A percentile compares a stretch with the other conserved stretches of the same genome.
phyloP scores from a whole-genome alignment of 2,329 filamentous ascomycete genomes.

The Penicillium sclerotiorum region DNA sequence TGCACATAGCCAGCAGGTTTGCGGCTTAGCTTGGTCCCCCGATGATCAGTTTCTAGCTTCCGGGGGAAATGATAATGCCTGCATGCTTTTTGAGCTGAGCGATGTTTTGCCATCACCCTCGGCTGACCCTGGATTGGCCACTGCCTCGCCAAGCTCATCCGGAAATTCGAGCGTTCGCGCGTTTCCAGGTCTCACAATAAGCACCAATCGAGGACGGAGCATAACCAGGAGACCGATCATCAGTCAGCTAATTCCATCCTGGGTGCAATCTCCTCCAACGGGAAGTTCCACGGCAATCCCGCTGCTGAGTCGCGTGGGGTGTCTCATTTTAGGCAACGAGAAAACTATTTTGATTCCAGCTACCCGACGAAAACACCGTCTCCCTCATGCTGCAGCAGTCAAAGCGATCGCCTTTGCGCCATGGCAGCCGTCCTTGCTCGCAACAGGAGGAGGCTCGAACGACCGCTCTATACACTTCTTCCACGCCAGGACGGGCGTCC shows the following conservation, averaged over 20 bases:
- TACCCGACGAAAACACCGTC: slow-evolving; percentile 69
- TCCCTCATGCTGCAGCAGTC: slow-evolving; percentile 81
- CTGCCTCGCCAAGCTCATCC: slow-evolving; percentile 12
- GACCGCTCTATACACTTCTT: slow-evolving; percentile 97
- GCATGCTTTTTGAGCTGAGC: slow-evolving; percentile 75
- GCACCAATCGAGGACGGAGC: slow-evolving; percentile 22
- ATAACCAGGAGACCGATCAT: slow-evolving; percentile 27
- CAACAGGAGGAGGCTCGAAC: slow-evolving; percentile 89
- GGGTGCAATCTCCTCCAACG: slow-evolving; percentile 22
- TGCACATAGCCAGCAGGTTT: slow-evolving; percentile 86
- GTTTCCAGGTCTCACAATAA: slow-evolving; percentile 26
- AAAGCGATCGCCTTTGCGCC: slow-evolving; percentile 98
- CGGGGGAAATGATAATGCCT: slow-evolving; percentile 89
- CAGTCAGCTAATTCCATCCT: slow-evolving; percentile 31
- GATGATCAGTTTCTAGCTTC: slow-evolving; percentile 78
- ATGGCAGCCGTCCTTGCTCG: slow-evolving; percentile 84
- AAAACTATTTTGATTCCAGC: slow-evolving; percentile 54
- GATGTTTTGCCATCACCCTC: slow-evolving; percentile 50
- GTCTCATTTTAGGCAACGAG: slow-evolving; percentile 34
- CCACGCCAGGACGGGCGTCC: slow-evolving; percentile 79
- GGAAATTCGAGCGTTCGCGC: slow-evolving; percentile 17
- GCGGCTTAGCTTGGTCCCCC: slow-evolving; percentile 84
- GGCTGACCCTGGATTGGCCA: slow-evolving; percentile 9
- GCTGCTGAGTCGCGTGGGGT: slow-evolving; percentile 29
- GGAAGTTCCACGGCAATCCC: slow-evolving; percentile 20